Conservation (phyloP, 352 stramenopile species). For the Phytopythium chamaehyphon region DNA sequence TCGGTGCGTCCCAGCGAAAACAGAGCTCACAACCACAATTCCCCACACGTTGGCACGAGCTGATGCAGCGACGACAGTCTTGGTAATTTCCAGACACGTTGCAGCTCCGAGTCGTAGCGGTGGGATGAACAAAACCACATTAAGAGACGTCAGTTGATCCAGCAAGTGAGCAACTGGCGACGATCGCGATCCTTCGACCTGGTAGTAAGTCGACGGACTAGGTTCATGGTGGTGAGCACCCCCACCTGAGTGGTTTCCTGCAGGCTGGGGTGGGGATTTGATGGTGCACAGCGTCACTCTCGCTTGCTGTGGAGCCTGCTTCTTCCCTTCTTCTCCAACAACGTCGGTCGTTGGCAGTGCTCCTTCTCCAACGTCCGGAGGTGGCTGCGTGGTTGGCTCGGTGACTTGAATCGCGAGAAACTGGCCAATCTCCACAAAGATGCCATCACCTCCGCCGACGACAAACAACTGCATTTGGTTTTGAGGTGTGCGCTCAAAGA, state of each 20-base stretch:
- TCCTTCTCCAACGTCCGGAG: constrained; percentile 34
- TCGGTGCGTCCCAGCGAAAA: constrained; percentile 41
- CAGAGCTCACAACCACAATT: constrained; percentile 64
- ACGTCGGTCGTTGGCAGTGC: constrained; percentile 36
- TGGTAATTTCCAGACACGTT: constrained; percentile 56
- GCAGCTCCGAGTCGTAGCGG: constrained; percentile 44
- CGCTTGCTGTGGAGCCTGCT: constrained; percentile 33
- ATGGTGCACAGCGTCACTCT: constrained; percentile 74
- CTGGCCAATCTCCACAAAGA: constrained; percentile 67
- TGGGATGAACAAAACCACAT: constrained; percentile 71
- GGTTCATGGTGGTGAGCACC: constrained; percentile 7
- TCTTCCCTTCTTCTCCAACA: constrained; percentile 6
- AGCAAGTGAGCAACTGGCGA: constrained; percentile 57
- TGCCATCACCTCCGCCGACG: constrained; percentile 57
- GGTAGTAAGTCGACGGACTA: constrained; percentile 18
- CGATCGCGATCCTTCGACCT: constrained; percentile 25
- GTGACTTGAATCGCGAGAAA: constrained; percentile 61
- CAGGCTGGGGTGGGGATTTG: constrained; percentile 29
- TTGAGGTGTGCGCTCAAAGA: constrained; percentile 44
- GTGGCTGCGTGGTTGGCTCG: constrained; percentile 24
- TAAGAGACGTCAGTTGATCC: constrained; percentile 49
- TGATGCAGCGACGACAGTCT: constrained; percentile 43
- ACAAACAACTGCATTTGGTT: constrained; percentile 81
- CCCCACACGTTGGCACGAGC: constrained; percentile 56
- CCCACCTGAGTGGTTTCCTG: neutral